A percentile compares a stretch with the other conserved stretches of the same genome.
These are phyloP conservation scores for Vinca minor DNA, from an alignment of 257 asterid species.

Conservation along the genomic window DNA sequence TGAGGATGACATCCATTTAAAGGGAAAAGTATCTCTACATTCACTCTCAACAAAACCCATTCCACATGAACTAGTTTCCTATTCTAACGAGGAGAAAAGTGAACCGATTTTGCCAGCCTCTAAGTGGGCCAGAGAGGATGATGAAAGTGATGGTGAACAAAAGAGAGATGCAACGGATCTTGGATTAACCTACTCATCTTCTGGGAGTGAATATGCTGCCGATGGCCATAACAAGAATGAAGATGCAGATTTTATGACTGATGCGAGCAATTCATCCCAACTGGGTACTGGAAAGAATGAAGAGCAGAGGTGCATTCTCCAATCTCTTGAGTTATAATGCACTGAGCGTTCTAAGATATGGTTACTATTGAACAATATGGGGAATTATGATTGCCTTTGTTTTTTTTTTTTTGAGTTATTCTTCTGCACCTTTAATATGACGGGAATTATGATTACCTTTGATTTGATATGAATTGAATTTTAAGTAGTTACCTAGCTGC, in stretches of 20 bases:
- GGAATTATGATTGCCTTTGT: too few species aligned
- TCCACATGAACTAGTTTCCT: conserved; percentile 25
- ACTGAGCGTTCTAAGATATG: background rate
- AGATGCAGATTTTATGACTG: conserved; percentile 48
- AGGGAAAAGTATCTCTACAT: conserved; percentile 35
- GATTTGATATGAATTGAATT: too few species aligned
- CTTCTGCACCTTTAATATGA: too few species aligned
- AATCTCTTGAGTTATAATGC: background rate
- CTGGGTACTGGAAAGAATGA: conserved; percentile 62
- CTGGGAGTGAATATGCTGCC: conserved; percentile 79
- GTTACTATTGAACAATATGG: too few species aligned
- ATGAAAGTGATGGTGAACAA: conserved; percentile 64
- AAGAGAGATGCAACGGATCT: conserved; percentile 53
- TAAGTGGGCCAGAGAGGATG: conserved; percentile 89
- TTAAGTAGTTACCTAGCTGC: too few species aligned
- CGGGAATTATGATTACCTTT: too few species aligned
- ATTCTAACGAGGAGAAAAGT: conserved; percentile 41
- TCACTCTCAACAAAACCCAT: conserved; percentile 26
- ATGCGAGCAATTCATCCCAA: conserved; percentile 46
- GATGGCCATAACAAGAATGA: conserved; percentile 34
- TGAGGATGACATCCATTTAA: conserved; percentile 36
- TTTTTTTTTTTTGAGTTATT: too few species aligned
- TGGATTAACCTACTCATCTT: conserved; percentile 79
- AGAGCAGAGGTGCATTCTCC: conserved; percentile 55
- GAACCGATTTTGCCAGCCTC: conserved; percentile 68